Conservation (phyloP, 805 yeast species). For the Candida sphagnicola region DNA sequence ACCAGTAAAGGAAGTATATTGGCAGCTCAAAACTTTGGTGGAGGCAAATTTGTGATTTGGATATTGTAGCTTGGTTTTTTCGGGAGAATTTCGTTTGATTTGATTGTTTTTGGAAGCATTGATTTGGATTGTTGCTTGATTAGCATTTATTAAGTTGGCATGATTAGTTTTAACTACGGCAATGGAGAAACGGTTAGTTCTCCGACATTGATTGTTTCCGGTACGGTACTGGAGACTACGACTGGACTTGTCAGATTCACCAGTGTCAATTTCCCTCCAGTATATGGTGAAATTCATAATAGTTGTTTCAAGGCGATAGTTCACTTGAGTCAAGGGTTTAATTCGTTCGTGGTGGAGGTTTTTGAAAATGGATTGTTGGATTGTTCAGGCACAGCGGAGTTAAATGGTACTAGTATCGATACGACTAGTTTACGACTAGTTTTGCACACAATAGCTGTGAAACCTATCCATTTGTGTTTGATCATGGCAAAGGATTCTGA, state of each 20-base stretch:
- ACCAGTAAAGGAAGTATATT: too few relatives aligned
- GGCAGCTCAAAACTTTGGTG: too few relatives aligned
- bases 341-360: conserved; percentile 51
- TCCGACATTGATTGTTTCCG: conserved; percentile 35
- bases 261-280: conserved; percentile 53
- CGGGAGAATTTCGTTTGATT: too few relatives aligned
- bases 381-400: background rate
- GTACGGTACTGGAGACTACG: conserved; percentile 9
- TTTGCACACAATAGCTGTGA: conserved; percentile 46
- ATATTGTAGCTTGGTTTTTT: too few relatives aligned
- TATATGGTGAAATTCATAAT: conserved; percentile 49
- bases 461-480: conserved; percentile 76
- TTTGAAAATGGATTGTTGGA: conserved; percentile 7
- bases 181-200: conserved; percentile 37
- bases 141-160: too few relatives aligned
- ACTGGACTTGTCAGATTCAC: conserved; percentile 2
- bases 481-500: conserved; percentile 75
- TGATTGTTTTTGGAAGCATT: too few relatives aligned
- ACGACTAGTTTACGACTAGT: conserved; percentile 17
- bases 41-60: too few relatives aligned
- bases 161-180: conserved; percentile 23
- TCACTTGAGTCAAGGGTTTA: conserved; percentile 62
- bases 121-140: too few relatives aligned
- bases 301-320: conserved; percentile 75
- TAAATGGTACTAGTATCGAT: conserved; percentile 16